A percentile compares a stretch with the other conserved stretches of the same genome.
Conservation (phyloP, 2,329 filamentous ascomycete species). For the Bipolaris gigantea region DNA sequence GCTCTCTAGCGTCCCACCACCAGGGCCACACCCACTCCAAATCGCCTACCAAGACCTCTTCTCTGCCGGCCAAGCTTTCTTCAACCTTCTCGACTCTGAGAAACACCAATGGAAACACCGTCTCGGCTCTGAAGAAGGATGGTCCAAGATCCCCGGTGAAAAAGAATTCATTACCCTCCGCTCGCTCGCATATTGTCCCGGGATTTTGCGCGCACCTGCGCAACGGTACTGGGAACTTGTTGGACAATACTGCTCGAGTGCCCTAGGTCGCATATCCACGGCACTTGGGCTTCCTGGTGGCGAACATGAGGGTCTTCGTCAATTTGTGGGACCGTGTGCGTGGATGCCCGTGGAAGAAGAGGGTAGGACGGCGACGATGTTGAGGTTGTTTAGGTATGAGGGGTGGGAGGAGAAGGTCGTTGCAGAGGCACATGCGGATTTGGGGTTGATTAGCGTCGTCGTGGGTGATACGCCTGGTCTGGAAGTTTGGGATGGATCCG, state of each 20-base stretch:
- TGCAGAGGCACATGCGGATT: constrained; percentile 43
- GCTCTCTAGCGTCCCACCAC: background rate
- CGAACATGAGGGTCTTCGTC: constrained; percentile 20
- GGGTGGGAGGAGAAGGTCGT: constrained; percentile 40
- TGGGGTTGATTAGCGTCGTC: constrained; percentile 40
- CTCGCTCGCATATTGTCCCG: constrained; percentile 36
- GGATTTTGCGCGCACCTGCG: constrained; percentile 34
- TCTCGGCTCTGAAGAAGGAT: constrained; percentile 44
- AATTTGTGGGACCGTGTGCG: constrained; percentile 34
- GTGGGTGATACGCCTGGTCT: constrained; percentile 43
- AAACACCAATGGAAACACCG: constrained; percentile 39
- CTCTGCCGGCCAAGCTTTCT: constrained; percentile 36
- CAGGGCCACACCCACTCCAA: constrained; percentile 34
- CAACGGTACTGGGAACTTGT: constrained; percentile 40
- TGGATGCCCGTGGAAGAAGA: constrained; percentile 23
- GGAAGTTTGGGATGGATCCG: constrained; percentile 38
- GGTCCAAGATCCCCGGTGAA: constrained; percentile 40
- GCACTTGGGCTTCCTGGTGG: constrained; percentile 23
- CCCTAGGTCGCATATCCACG: constrained; percentile 29
- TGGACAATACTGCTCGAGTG: constrained; percentile 29
- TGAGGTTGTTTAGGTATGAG: constrained; percentile 44
- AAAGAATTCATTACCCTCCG: constrained; percentile 47
- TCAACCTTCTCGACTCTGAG: constrained; percentile 26
- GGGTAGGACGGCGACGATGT: constrained; percentile 40
- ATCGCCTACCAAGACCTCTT: constrained; percentile 36